Evolutionary conservation across 305 asterid species (phyloP).

Genomic region (Coffea humblotiana): DNA sequence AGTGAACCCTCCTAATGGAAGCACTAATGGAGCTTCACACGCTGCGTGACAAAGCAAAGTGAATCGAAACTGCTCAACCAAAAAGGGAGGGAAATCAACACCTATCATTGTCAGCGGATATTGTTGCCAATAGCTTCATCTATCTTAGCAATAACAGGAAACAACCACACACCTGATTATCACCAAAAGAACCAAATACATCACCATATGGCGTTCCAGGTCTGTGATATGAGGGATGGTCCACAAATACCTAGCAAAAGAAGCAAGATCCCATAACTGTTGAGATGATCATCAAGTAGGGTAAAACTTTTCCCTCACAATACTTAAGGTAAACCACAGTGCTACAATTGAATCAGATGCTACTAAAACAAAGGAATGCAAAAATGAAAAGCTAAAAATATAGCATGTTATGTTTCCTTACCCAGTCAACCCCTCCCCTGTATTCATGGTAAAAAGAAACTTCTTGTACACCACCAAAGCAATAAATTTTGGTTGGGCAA

Average conservation of each 20-base stretch:
- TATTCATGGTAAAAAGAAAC: conserved; percentile 85
- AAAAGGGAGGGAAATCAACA: conserved; percentile 30
- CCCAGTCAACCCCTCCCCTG: conserved; percentile 98
- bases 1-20: conserved; percentile 88
- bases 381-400: not conserved
- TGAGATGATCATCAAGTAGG: not conserved
- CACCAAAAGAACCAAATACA: conserved; percentile 84
- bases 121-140: conserved; percentile 17
- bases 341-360: not conserved
- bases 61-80: conserved; percentile 78
- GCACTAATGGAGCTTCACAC: conserved; percentile 95
- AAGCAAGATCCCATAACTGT: conserved; percentile 12
- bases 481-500: conserved; percentile 44
- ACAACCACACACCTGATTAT: conserved; percentile 74
- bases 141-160: not conserved
- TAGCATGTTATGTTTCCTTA: conserved; percentile 24
- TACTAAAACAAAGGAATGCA: not conserved
- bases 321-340: too few species aligned
- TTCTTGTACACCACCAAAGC: conserved; percentile 77
- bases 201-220: conserved; percentile 98
- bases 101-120: conserved; percentile 11
- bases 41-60: conserved; percentile 95
- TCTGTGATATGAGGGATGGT: conserved; percentile 80
- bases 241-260: conserved; percentile 70
- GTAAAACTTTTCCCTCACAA: not conserved